Conservation (phyloP, 768 basidiomycete genomes). For the Hortiboletus campestris region DNA sequence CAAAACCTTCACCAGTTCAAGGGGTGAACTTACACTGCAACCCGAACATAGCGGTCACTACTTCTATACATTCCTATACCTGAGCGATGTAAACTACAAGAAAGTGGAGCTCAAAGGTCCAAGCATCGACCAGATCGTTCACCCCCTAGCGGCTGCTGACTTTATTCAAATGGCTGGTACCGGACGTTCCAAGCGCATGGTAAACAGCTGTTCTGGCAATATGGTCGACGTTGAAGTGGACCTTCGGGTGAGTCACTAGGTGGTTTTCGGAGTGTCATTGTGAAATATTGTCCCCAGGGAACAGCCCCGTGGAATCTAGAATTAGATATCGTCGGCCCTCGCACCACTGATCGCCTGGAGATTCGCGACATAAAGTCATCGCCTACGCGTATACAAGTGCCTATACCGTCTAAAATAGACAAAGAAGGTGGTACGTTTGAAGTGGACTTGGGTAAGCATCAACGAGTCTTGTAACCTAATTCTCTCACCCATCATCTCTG, state of each 20-base stretch:
- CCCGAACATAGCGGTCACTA: slow-evolving; percentile 91
- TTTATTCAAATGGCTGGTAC: slow-evolving; percentile 47
- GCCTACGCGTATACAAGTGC: slow-evolving; percentile 56
- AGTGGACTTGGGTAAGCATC: slow-evolving; percentile 64
- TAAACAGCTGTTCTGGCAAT: slow-evolving; percentile 79
- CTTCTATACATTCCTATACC: slow-evolving; percentile 70
- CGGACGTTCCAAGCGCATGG: slow-evolving; percentile 48
- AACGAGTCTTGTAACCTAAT: not conserved
- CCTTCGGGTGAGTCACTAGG: slow-evolving; percentile 54
- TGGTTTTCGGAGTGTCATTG: not conserved
- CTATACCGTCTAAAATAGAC: slow-evolving; percentile 66
- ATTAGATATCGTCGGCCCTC: slow-evolving; percentile 75
- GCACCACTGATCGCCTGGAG: slow-evolving; percentile 56
- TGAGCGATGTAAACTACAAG: slow-evolving; percentile 85
- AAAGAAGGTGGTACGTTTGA: slow-evolving; percentile 74
- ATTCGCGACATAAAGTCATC: slow-evolving; percentile 55
- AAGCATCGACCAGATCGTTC: slow-evolving; percentile 83
- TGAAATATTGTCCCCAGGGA: slow-evolving; percentile 49
- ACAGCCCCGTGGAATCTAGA: slow-evolving; percentile 89
- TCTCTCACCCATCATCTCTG: slow-evolving; percentile 3
- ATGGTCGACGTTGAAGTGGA: slow-evolving; percentile 76
- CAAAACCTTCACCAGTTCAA: slow-evolving; percentile 62
- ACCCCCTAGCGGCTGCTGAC: slow-evolving; percentile 80
- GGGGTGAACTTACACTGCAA: slow-evolving; percentile 80
- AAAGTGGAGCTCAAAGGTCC: slow-evolving; percentile 71